Base-by-base conservation (phyloP, 805 yeast genomes). In the Groenewaldozyma tartarivorans region DNA sequence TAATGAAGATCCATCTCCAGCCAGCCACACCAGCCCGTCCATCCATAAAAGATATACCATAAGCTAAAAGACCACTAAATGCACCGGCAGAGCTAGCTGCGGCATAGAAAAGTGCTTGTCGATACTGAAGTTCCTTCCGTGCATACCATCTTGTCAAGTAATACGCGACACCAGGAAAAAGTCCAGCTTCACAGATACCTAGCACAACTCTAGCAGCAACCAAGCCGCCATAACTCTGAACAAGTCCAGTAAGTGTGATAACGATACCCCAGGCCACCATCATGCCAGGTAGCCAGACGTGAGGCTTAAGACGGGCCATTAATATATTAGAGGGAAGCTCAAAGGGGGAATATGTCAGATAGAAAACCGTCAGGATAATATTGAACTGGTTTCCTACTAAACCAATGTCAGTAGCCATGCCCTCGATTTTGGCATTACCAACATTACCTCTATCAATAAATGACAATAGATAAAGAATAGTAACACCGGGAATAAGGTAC, bases 391-490 rank as follows among this genome's bases (percentile, higher is more conserved):
- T 32, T 1, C 55, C 53, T 13, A 49, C 39, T 36, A 71, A 57
- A 3, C 41, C 41, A 20, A 46, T 52, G 44, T 70, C 75, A 9
- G 60, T 58, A 46, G 64, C 63, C 42, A 72, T 52, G n/a, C 74
- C 75, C 33, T 71, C 76, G 33, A 71, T 60, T 45, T 72, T 61
- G 2, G 77, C 77, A 49, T 70, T 66, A 9, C 77, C 77, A 48
- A 73, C 68, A 47, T 71, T 72, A 48, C 71, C 69, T 40, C 77
- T 51, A 53, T 72, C 78, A 42, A 72, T 56, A 50, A 69, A 72
- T 41, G 71, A 69, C 37, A 72, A 57, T 39, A 72, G 66, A 47
- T 71, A 72, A 34, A 72, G 62, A 30, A 63, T 51, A 21, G 71
- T 66, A 33, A 71, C 52, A 62, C 67, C 63, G 5, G 77, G 75